Base-by-base conservation (phyloP, 2,329 filamentous ascomycete species). In the Pyrenophora tritici-repentis region DNA sequence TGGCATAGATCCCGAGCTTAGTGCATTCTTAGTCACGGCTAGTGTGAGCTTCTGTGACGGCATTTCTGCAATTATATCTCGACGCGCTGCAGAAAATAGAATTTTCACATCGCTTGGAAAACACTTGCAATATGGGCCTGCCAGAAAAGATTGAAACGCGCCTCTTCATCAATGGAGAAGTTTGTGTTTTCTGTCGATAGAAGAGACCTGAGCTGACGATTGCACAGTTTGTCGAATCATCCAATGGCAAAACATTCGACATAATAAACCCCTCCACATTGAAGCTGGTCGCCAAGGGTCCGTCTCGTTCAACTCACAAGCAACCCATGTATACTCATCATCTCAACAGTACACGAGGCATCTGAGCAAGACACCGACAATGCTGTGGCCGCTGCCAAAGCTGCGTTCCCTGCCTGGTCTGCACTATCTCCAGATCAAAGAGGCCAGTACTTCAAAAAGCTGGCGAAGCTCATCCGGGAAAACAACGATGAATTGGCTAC, bases 401-500 rank as follows among this genome's bases (percentile, higher is more conserved):
- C 80, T 88, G 57, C 81, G 89, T 72, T 81, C 81, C 61, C 82
- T 85, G 90, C 78, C 89, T 93, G 88, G 92, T 93, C 82, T 17
- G 50, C 44, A 17, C 46, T 71, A 24, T 61, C 63, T 31, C 65
- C 63, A 7, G 57, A 63, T 14, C 39, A 66, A 31, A 62, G 67
- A 37, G 67, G 51, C n/a, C 42, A 58, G 17, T 67, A 67, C 52
- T 63, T 71, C 45, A 70, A 65, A 53, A 88, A 87, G 76, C 90
- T 91, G 63, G 89, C 91, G 14, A 80, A 80, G 29, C 78, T 93
- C 63, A 89, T 94, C 67, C 81, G 87, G 42, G 86, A 91, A 75
- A 87, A 90, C 76, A 91, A 88, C 85, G 89, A 92, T 71, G 83
- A 90, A 16, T 76, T 94, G 58, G 89, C 88, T 8, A 88, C 89